Conservation (phyloP, 441 rosid species). For the Pelargonium fulgidum region DNA sequence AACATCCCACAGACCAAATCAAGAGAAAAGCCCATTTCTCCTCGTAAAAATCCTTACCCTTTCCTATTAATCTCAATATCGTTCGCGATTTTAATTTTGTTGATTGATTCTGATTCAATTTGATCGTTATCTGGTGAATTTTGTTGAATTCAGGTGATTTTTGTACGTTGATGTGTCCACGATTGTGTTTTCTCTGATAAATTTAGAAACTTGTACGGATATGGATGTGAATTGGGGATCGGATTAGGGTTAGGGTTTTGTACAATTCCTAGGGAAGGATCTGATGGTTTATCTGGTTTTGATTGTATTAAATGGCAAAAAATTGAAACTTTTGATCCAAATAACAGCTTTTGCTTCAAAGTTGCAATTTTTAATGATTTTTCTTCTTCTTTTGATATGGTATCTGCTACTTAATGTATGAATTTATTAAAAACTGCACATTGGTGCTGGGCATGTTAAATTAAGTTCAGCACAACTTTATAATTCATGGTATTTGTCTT, state of each 20-base stretch:
- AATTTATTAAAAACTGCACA: too few species aligned
- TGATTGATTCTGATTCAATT: not conserved
- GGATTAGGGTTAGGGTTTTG: not conserved
- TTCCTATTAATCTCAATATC: not conserved
- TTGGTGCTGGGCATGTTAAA: too few species aligned
- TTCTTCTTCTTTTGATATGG: too few species aligned
- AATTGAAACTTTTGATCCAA: too few species aligned
- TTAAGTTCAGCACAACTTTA: not conserved
- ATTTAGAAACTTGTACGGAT: not conserved
- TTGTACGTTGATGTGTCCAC: not conserved
- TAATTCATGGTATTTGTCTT: not conserved
- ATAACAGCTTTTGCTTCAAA: too few species aligned
- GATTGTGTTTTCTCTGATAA: not conserved
- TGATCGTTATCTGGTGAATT: not conserved
- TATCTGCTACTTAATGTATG: too few species aligned
- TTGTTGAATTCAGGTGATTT: slow-evolving; percentile 6
- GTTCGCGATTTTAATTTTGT: not conserved
- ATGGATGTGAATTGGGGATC: slow-evolving; percentile 5
- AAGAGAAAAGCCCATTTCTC: not conserved
- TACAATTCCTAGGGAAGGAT: not conserved
- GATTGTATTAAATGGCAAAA: too few species aligned
- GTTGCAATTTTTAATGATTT: too few species aligned
- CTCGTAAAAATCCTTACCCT: slow-evolving; percentile 2
- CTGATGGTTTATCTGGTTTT: not conserved
- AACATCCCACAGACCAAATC: not conserved